A percentile compares a stretch with the other conserved stretches of the same genome.
Evolutionary conservation across 164 flowering plant species (phyloP).

Genomic region (Tinospora cordifolia): DNA sequence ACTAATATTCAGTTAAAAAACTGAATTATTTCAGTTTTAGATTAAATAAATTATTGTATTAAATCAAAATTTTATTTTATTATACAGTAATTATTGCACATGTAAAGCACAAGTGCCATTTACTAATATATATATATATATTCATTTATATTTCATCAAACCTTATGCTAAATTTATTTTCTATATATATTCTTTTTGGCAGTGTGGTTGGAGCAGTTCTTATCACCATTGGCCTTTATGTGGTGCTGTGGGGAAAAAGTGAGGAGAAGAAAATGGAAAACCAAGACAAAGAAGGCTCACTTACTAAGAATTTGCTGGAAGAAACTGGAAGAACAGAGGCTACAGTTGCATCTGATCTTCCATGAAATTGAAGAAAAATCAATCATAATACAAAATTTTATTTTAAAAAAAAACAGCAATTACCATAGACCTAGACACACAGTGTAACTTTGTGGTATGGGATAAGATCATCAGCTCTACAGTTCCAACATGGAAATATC

Average conservation of each 20-base stretch:
- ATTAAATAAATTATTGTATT: too few species aligned
- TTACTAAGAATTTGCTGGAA: conserved; percentile 39
- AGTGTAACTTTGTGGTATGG: background rate
- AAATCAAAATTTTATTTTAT: too few species aligned
- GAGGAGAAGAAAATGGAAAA: conserved; percentile 38
- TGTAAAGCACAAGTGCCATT: too few species aligned
- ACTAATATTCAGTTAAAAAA: too few species aligned
- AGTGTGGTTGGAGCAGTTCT: conserved; percentile 58
- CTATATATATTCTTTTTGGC: conserved; percentile 17
- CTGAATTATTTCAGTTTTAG: too few species aligned
- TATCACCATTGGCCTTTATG: conserved; percentile 57
- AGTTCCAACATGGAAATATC: background rate
- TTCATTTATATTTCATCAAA: background rate
- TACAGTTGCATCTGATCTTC: conserved; percentile 9
- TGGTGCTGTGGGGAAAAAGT: conserved; percentile 68
- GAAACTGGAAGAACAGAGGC: conserved; percentile 19
- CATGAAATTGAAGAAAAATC: background rate
- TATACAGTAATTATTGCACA: too few species aligned
- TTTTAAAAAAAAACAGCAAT: background rate
- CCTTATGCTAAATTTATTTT: background rate
- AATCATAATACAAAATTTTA: too few species aligned
- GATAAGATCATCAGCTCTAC: conserved; percentile 3
- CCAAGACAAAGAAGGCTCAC: conserved; percentile 28
- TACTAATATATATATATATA: too few species aligned
- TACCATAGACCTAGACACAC: background rate